These are phyloP conservation scores for Colletotrichum spaethianum DNA, from an alignment of 2,329 filamentous ascomycete species.

Conservation along the genomic window DNA sequence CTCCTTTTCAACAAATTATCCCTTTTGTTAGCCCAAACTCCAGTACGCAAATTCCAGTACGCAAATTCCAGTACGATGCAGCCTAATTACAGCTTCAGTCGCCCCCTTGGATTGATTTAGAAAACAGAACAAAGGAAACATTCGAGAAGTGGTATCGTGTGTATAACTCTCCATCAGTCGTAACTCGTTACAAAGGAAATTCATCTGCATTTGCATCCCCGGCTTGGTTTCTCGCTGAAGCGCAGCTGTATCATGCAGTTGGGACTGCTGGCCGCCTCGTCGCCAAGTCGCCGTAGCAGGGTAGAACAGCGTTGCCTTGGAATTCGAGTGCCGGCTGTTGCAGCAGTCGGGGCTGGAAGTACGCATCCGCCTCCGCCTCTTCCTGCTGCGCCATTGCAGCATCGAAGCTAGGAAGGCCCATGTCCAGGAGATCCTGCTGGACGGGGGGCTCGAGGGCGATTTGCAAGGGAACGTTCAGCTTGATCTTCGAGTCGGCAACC, in stretches of 20 bases:
- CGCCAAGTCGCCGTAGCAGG: conserved; percentile 55
- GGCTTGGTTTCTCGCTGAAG: too few relatives aligned
- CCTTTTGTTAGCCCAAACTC: conserved; percentile 8
- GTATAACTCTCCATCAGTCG: conserved; percentile 11
- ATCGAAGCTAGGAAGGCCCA: conserved; percentile 65
- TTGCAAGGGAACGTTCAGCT: conserved; percentile 65
- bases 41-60: background rate
- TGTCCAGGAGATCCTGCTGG: conserved; percentile 47
- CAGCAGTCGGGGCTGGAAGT: conserved; percentile 58
- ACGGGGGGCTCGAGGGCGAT: conserved; percentile 58
- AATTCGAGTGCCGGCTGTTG: conserved; percentile 51
- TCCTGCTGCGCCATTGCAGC: conserved; percentile 58
- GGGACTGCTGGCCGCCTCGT: conserved; percentile 13
- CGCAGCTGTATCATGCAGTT: background rate
- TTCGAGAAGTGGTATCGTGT: conserved; percentile 21
- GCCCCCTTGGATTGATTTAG: background rate
- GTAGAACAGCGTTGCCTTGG: conserved; percentile 53
- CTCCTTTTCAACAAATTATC: background rate
- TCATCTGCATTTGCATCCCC: too few relatives aligned
- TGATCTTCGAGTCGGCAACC: conserved; percentile 59
- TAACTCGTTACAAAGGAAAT: conserved; percentile 17
- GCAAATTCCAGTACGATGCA: background rate
- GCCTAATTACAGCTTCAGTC: background rate
- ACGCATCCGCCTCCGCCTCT: conserved; percentile 60
- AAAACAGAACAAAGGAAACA: conserved; percentile 11